Conservation (phyloP, 805 yeast genomes). For the Candida yuanshanica region DNA sequence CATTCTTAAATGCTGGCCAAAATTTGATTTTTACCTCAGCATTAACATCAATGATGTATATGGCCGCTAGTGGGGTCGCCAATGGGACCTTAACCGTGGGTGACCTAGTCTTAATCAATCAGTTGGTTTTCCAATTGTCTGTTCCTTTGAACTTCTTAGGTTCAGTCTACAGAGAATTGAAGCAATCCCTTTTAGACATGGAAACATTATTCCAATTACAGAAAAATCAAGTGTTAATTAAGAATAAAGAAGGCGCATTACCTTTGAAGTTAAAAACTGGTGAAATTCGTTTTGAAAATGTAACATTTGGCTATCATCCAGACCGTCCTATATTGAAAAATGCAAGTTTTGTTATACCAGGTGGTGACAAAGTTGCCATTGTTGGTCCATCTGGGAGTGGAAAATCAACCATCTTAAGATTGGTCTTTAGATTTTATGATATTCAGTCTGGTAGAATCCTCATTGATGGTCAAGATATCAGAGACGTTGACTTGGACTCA, state of each 20-base stretch:
- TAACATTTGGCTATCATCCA: conserved; percentile 86
- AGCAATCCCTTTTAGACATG: conserved; percentile 92
- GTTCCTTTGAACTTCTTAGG: conserved; percentile 94
- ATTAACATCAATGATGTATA: conserved; percentile 93
- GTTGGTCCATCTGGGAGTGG: conserved; percentile 98
- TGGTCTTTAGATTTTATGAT: conserved; percentile 88
- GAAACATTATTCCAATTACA: conserved; percentile 87
- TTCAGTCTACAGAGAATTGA: conserved; percentile 89
- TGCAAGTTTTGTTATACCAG: conserved; percentile 80
- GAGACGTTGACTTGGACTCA: conserved; percentile 67
- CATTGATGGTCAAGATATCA: conserved; percentile 85
- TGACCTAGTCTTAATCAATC: conserved; percentile 90
- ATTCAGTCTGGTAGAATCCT: conserved; percentile 69
- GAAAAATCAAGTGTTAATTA: conserved; percentile 61
- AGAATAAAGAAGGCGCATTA: conserved; percentile 57
- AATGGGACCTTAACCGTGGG: conserved; percentile 83
- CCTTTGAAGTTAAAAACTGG: conserved; percentile 48
- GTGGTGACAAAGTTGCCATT: conserved; percentile 86
- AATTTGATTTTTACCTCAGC: conserved; percentile 81
- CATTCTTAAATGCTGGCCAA: conserved; percentile 75
- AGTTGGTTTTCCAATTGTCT: conserved; percentile 89
- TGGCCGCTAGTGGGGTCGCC: conserved; percentile 94
- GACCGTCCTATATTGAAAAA: conserved; percentile 80
- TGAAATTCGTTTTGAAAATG: conserved; percentile 84
- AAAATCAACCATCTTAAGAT: conserved; percentile 79